phyloP scores from a whole-genome alignment of 2,329 filamentous ascomycete species.

The Paracamarosporium sp. region DNA sequence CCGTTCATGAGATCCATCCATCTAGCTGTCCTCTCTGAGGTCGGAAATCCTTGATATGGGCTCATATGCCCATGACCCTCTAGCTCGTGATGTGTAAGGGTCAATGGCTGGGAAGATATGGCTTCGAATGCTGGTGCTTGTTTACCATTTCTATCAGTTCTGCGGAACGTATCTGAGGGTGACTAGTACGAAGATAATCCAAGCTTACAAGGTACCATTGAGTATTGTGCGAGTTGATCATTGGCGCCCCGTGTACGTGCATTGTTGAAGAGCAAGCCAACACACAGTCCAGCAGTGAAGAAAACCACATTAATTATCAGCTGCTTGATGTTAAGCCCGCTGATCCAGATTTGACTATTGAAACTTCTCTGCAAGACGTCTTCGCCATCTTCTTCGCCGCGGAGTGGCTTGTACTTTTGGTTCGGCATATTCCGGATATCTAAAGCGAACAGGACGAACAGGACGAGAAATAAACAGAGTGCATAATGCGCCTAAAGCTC shows the following conservation, averaged over 20 bases:
- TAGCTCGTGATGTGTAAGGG: slow-evolving; percentile 10
- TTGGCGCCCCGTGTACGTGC: background rate
- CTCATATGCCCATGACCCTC: slow-evolving; percentile 10
- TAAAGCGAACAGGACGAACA: too few species aligned
- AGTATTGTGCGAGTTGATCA: slow-evolving; percentile 6
- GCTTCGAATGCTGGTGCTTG: slow-evolving; percentile 14
- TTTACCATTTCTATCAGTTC: background rate
- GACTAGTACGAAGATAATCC: background rate
- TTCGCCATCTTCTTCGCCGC: slow-evolving; percentile 3
- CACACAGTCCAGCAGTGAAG: background rate
- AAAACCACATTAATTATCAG: background rate
- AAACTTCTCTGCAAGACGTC: background rate
- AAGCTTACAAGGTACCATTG: slow-evolving; percentile 12
- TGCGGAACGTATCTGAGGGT: background rate
- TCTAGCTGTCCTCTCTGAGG: slow-evolving; percentile 6
- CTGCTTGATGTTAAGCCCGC: background rate
- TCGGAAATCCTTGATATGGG: slow-evolving; percentile 11
- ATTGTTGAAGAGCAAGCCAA: background rate
- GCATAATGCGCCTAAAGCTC: too few species aligned
- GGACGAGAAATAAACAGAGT: too few species aligned
- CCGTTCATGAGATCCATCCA: slow-evolving; percentile 15
- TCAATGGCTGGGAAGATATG: slow-evolving; percentile 10
- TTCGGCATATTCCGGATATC: background rate
- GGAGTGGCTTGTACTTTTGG: slow-evolving; percentile 1
- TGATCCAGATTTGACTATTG: background rate